A percentile compares a stretch with the other conserved stretches of the same genome.
Conservation (phyloP, 2,329 filamentous ascomycete species). For the Xylariaceae sp. region DNA sequence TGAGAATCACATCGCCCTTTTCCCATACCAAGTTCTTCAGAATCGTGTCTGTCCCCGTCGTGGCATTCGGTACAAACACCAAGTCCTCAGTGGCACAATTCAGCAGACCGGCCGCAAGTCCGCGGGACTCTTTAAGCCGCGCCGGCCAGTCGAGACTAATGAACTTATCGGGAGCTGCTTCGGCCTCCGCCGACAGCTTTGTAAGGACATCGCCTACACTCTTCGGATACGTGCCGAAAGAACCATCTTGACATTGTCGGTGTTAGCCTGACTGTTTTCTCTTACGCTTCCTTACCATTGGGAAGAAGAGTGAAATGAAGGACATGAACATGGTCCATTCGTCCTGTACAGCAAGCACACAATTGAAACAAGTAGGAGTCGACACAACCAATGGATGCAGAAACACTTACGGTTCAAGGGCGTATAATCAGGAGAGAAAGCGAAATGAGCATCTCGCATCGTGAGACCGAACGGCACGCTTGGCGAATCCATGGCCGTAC, state of each 20-base stretch:
- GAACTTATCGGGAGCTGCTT: conserved; percentile 30
- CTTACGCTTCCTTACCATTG: too few species aligned
- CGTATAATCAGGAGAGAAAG: conserved; percentile 28
- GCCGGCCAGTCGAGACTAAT: conserved; percentile 25
- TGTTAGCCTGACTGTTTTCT: too few species aligned
- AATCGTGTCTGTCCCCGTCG: conserved; percentile 61
- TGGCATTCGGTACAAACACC: conserved; percentile 66
- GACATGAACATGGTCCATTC: too few species aligned
- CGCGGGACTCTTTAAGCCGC: conserved; percentile 21
- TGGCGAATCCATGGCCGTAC: too few species aligned
- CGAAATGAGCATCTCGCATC: conserved; percentile 31
- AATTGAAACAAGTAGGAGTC: too few species aligned
- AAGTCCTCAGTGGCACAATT: conserved; percentile 22
- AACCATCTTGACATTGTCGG: conserved; percentile 18
- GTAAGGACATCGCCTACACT: conserved; percentile 22
- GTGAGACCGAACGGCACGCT: conserved; percentile 27
- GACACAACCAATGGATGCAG: too few species aligned
- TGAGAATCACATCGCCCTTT: conserved; percentile 57
- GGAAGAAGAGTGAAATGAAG: too few species aligned
- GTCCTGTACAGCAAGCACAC: too few species aligned
- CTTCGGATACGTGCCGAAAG: conserved; percentile 26
- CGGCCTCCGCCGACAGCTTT: conserved; percentile 23
- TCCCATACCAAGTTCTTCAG: conserved; percentile 57
- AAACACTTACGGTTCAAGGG: conserved; percentile 24
- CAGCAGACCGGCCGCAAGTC: conserved; percentile 17